Conservation (phyloP, 352 stramenopile species). For the Globisporangium barbulae region DNA sequence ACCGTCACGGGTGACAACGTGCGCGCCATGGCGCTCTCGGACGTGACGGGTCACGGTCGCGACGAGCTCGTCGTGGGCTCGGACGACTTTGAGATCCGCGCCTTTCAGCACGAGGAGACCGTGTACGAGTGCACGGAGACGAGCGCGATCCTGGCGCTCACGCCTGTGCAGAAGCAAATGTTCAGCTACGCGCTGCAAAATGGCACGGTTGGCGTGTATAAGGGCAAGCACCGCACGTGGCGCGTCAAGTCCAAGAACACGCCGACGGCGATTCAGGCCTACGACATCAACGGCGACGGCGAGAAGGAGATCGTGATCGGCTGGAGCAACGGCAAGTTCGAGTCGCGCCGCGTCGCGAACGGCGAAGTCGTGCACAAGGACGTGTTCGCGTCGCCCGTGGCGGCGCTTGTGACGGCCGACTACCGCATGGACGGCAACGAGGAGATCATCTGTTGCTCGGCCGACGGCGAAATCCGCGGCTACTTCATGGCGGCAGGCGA, state of each 20-base stretch:
- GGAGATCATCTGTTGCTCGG: slow-evolving; percentile 86
- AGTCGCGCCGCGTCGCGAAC: slow-evolving; percentile 65
- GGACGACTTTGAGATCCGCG: slow-evolving; percentile 90
- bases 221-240: slow-evolving; percentile 83
- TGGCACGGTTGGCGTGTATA: slow-evolving; percentile 92
- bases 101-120: slow-evolving; percentile 88
- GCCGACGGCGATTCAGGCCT: slow-evolving; percentile 73
- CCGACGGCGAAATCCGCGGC: slow-evolving; percentile 76
- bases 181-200: slow-evolving; percentile 91
- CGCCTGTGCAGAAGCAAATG: slow-evolving; percentile 61
- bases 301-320: slow-evolving; percentile 88
- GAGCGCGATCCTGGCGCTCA: slow-evolving; percentile 66
- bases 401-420: slow-evolving; percentile 73
- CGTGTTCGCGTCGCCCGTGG: slow-evolving; percentile 55
- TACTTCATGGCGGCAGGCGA: slow-evolving; percentile 53
- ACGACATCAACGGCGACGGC: slow-evolving; percentile 90
- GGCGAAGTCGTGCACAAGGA: slow-evolving; percentile 87
- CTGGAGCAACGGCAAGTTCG: slow-evolving; percentile 90
- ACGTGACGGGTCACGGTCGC: slow-evolving; percentile 64
- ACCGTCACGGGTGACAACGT: slow-evolving; percentile 92
- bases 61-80: slow-evolving; percentile 86
- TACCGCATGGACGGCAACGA: slow-evolving; percentile 88
- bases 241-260: slow-evolving; percentile 91
- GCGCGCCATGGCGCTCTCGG: slow-evolving; percentile 68
- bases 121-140: slow-evolving; percentile 89